Percentiles rank a stretch among this genome's conserved stretches.
These are phyloP conservation scores for Beauveria medogensis DNA, from an alignment of 2,329 filamentous ascomycete species.

Conservation along the genomic window DNA sequence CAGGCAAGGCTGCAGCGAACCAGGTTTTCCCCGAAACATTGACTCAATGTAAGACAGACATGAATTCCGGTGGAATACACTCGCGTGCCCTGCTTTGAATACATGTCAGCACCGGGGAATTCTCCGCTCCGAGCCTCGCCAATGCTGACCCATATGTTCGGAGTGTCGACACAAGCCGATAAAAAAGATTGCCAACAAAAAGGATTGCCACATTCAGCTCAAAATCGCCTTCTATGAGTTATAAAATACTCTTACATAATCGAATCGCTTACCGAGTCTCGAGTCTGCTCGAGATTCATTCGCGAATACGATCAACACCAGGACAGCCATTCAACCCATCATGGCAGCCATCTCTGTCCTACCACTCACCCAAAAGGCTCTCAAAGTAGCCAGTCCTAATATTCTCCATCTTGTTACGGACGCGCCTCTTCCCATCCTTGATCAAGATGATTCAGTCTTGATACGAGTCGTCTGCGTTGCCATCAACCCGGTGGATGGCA, in stretches of 20 bases:
- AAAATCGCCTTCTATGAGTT: neutral
- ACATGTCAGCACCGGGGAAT: neutral
- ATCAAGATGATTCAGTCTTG: neutral
- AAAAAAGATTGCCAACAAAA: neutral
- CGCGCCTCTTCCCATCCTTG: neutral
- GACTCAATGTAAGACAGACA: no score
- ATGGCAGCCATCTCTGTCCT: neutral
- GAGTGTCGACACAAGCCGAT: neutral
- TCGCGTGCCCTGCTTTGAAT: neutral
- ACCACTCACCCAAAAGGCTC: neutral
- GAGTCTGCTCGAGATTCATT: no score
- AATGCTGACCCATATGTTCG: no score
- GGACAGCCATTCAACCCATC: neutral
- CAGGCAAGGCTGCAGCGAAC: neutral
- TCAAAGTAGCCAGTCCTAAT: neutral
- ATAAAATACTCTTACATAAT: neutral
- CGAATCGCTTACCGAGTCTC: neutral
- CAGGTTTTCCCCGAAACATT: neutral
- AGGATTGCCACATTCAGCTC: neutral
- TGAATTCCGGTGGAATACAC: neutral
- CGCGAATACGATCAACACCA: neutral
- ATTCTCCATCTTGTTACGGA: neutral
- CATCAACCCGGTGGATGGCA: constrained; percentile 8
- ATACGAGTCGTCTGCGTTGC: neutral
- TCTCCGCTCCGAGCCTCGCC: neutral